phyloP scores from a whole-genome alignment of 176 grass and related monocot species.

The Carex littledalei region DNA sequence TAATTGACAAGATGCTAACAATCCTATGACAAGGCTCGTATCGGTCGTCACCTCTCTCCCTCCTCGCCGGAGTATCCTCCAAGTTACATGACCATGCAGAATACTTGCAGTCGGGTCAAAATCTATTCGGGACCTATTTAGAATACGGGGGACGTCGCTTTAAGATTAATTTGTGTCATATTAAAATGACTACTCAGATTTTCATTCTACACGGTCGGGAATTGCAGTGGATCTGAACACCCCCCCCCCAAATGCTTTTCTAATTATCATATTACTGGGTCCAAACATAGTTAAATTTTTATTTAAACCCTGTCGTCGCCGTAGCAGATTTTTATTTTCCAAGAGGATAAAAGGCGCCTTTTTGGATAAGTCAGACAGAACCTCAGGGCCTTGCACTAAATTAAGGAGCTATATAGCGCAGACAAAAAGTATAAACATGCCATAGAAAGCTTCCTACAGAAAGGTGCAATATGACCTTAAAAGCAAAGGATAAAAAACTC shows the following conservation, averaged over 20 bases:
- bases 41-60: too few species aligned
- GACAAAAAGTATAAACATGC: conserved; percentile 14
- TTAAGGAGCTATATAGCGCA: not conserved
- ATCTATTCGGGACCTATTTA: too few species aligned
- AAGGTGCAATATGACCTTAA: conserved; percentile 15
- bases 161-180: too few species aligned
- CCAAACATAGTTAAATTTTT: not conserved
- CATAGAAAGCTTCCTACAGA: not conserved
- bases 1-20: not conserved
- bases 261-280: not conserved
- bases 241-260: not conserved
- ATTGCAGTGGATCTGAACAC: too few species aligned
- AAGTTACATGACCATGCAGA: too few species aligned
- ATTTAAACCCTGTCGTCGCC: not conserved
- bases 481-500: conserved; percentile 16
- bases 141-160: too few species aligned
- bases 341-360: not conserved
- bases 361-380: conserved; percentile 15
- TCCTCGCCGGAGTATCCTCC: too few species aligned
- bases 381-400: conserved; percentile 7
- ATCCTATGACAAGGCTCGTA: not conserved
- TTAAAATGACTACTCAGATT: too few species aligned
- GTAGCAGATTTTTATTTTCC: not conserved
- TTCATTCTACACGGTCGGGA: too few species aligned
- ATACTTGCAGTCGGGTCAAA: too few species aligned